phyloP scores from a whole-genome alignment of 495 filamentous ascomycete genomes.

The Sabuloglossum arenarium region DNA sequence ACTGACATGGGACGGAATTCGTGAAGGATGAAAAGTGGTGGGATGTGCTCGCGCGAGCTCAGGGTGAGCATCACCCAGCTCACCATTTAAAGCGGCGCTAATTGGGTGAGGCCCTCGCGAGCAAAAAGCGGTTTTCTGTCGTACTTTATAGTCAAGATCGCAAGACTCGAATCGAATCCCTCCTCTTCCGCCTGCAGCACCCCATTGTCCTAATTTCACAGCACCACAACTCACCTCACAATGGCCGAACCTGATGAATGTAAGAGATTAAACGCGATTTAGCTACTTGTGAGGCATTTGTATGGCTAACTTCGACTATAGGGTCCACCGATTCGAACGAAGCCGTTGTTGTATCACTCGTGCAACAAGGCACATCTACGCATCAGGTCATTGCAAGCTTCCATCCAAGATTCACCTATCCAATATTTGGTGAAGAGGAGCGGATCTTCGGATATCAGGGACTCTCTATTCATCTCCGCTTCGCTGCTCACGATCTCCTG shows the following conservation, averaged over 20 bases:
- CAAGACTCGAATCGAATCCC: no score
- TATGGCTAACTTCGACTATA: constrained; percentile 11
- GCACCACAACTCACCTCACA: neutral
- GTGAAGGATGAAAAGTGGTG: no score
- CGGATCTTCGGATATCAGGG: constrained; percentile 75
- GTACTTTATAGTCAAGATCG: no score
- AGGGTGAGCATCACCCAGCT: no score
- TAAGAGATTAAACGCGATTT: neutral
- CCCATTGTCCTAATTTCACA: no score
- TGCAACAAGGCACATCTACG: constrained; percentile 32
- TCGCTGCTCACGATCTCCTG: constrained; percentile 61
- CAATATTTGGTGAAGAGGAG: constrained; percentile 82
- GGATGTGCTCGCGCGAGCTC: no score
- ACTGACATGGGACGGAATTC: no score
- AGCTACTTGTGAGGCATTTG: neutral
- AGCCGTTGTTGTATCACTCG: constrained; percentile 47
- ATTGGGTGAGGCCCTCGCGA: no score
- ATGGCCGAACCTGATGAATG: neutral
- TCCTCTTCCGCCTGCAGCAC: no score
- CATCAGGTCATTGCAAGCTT: constrained; percentile 43
- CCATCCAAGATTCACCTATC: constrained; percentile 71
- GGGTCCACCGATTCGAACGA: constrained; percentile 61
- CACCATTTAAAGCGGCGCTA: neutral
- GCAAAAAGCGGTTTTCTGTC: no score
- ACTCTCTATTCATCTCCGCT: constrained; percentile 53